Evolutionary conservation across 805 yeast species (phyloP).

Genomic region (Candida alai): DNA sequence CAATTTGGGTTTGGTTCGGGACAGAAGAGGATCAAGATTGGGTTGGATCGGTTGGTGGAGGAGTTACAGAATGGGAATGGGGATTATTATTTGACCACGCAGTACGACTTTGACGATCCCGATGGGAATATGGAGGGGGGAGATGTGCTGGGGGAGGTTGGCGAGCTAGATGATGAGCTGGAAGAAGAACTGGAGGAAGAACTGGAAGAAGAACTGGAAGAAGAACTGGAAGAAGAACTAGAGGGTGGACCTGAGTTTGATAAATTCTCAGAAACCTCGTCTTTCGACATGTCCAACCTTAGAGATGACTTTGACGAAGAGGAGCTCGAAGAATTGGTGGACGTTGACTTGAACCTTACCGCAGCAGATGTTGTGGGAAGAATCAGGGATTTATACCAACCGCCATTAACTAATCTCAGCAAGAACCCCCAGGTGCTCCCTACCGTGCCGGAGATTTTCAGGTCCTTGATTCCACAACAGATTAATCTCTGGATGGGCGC

Average conservation of each 20-base stretch:
- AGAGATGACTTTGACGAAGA: constrained; percentile 50
- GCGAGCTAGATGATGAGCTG: constrained; percentile 15
- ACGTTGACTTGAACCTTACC: constrained; percentile 14
- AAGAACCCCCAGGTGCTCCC: constrained; percentile 22
- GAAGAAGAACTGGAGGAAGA: constrained; percentile 9
- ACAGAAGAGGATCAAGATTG: constrained; percentile 46
- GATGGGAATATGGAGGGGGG: constrained; percentile 12
- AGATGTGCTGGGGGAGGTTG: constrained; percentile 13
- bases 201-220: constrained; percentile 13
- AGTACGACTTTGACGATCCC: constrained; percentile 48
- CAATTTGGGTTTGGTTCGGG: constrained; percentile 62
- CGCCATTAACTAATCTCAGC: constrained; percentile 49
- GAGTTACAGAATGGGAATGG: constrained; percentile 35
- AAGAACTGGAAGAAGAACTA: constrained; percentile 16
- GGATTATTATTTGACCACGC: constrained; percentile 63
- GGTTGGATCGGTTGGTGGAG: constrained; percentile 45
- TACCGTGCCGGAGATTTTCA: constrained; percentile 39
- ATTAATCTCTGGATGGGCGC: constrained; percentile 73
- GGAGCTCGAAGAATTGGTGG: constrained; percentile 17
- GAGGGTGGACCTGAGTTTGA: constrained; percentile 12
- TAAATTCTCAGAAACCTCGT: constrained; percentile 20
- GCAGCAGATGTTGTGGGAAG: constrained; percentile 23
- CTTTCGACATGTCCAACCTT: constrained; percentile 24
- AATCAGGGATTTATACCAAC: constrained; percentile 51
- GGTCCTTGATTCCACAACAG: constrained; percentile 57